Evolutionary conservation across 768 basidiomycete species (phyloP).

Genomic region (Tulasnella calospora): DNA sequence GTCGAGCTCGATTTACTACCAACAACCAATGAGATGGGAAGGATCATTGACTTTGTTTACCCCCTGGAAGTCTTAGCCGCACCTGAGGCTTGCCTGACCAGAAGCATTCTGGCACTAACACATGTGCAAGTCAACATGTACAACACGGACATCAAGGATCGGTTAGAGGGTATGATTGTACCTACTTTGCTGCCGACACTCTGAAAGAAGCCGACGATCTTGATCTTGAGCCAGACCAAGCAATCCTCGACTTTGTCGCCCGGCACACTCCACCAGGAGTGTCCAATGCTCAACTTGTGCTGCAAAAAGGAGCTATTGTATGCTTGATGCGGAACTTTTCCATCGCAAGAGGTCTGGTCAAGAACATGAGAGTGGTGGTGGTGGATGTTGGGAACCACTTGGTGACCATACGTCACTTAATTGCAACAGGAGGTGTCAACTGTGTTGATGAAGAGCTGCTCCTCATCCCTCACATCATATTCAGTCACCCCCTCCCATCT

Average conservation of each 20-base stretch:
- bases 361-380: constrained; percentile 41
- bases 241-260: constrained; percentile 32
- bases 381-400: constrained; percentile 33
- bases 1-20: constrained; percentile 33
- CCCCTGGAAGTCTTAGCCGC: constrained; percentile 32
- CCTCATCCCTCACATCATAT: constrained; percentile 7
- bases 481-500: background rate
- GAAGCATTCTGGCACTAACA: constrained; percentile 40
- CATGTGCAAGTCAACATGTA: constrained; percentile 39
- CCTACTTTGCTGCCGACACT: constrained; percentile 33
- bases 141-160: constrained; percentile 36
- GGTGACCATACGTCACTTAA: constrained; percentile 30
- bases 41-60: constrained; percentile 35
- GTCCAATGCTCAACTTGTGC: constrained; percentile 33
- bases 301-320: constrained; percentile 39
- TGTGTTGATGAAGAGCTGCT: background rate
- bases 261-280: constrained; percentile 30
- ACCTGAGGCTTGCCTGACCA: constrained; percentile 33
- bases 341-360: constrained; percentile 39
- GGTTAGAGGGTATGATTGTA: constrained; percentile 32
- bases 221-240: constrained; percentile 28
- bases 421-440: constrained; percentile 23
- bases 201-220: constrained; percentile 32
- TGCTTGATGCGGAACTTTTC: constrained; percentile 41
- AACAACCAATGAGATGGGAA: constrained; percentile 26